Percentiles rank a stretch among this genome's conserved stretches.
These are phyloP conservation scores for Priceomyces castillae DNA, from an alignment of 805 yeast genomes.

Conservation along the genomic window DNA sequence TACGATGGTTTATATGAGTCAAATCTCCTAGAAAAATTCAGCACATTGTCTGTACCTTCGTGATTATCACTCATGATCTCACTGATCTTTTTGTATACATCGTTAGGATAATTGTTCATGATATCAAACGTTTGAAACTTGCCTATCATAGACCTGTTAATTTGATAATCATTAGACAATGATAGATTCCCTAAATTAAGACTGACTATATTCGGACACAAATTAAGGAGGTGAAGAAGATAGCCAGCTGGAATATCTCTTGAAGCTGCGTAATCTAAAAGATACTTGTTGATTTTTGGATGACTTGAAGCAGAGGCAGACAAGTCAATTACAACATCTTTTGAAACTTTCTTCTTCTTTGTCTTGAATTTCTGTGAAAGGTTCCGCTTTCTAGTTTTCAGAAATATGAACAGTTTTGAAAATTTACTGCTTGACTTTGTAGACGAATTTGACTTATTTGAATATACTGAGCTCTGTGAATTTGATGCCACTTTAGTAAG, in stretches of 20 bases:
- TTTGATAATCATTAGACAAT: slow-evolving; percentile 64
- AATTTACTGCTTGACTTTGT: slow-evolving; percentile 15
- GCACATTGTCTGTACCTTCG: neutral
- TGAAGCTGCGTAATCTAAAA: slow-evolving; percentile 61
- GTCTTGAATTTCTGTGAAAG: slow-evolving; percentile 1
- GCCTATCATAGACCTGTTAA: slow-evolving; percentile 34
- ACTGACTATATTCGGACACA: slow-evolving; percentile 58
- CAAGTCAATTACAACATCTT: neutral
- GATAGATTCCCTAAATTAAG: slow-evolving; percentile 62
- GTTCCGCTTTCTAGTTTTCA: slow-evolving; percentile 17
- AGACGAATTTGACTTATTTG: slow-evolving; percentile 16
- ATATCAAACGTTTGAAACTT: slow-evolving; percentile 39
- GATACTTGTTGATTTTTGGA: slow-evolving; percentile 60
- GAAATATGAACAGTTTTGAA: slow-evolving; percentile 19
- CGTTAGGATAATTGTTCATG: slow-evolving; percentile 37
- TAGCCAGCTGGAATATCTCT: slow-evolving; percentile 80
- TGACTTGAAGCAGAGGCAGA: slow-evolving; percentile 31
- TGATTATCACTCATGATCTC: slow-evolving; percentile 15
- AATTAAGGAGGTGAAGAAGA: slow-evolving; percentile 61
- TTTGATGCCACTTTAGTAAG: slow-evolving; percentile 16
- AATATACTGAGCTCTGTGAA: slow-evolving; percentile 16
- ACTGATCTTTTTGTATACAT: slow-evolving; percentile 22
- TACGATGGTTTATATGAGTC: slow-evolving; percentile 2
- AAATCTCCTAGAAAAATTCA: neutral
- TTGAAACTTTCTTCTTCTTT: slow-evolving; percentile 1